Evolutionary conservation across 164 flowering plant genomes (phyloP), one percentile per base, ranked within the genome.

Genomic region (Dillenia suffruticosa): DNA sequence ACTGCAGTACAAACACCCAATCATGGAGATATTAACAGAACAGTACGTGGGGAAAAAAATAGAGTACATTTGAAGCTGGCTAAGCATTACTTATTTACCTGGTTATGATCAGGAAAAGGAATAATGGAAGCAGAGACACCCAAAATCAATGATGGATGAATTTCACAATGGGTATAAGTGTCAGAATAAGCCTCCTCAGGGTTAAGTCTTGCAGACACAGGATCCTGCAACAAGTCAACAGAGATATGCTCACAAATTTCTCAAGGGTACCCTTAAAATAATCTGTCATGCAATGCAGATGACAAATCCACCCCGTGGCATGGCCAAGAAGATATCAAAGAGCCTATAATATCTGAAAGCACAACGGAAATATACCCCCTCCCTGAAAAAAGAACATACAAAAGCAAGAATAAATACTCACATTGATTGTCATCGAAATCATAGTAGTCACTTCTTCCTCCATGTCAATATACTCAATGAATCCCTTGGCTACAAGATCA

Each of bases 111-210:
- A 49, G 99, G 99, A 70, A 95, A 95, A 15, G 99, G 99, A 46
- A 95, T 95, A 66, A 95, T 95, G 44, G 99, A 95, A 59, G 99
- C 99, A 83, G 97, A 92, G 51, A 95, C 99, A 69, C 99, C 99
- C 73, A 95, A 78, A 64, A 95, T 92, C 72, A 95, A 58, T 5
- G 99, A 95, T 49, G 99, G 99, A 54, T 95, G 99, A 62, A 95
- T 92, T 76, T 95, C 99, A 77, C 99, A 95, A 63, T 95, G 97
- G 2, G 99, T 95, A 69, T 95, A 95, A 53, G 88, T 85, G 8
- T 77, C 96, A 51, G 90, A 80, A 76, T 91, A 92, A 10, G 96
- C 92, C 46, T 92, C 97, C 19, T 79, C 81, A n/a, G 90, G 96
- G 58, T 86, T 82, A 1, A 69, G 56, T 70, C 94, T 82, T 24